Conservation (phyloP, 768 basidiomycete species). For the Mycena floridula region DNA sequence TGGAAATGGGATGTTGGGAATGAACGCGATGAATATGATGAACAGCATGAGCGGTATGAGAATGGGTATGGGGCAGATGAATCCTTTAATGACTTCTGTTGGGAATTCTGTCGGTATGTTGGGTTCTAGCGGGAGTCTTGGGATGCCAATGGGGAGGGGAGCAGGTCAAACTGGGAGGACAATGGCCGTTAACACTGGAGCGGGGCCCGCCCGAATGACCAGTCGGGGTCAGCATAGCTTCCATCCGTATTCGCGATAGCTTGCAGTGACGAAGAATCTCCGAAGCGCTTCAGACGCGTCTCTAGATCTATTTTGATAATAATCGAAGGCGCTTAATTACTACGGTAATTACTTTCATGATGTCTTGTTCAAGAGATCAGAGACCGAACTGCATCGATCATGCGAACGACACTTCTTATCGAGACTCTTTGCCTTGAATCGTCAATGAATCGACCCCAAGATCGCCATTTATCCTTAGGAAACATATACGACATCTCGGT, state of each 20-base stretch:
- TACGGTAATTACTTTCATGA: too few relatives aligned
- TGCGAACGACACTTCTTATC: too few relatives aligned
- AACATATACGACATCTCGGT: too few relatives aligned
- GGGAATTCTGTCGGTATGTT: conserved; percentile 14
- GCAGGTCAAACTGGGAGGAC: conserved; percentile 30
- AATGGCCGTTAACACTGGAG: conserved; percentile 34
- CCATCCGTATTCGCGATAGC: conserved; percentile 59
- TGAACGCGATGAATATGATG: conserved; percentile 43
- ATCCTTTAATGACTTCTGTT: conserved; percentile 28
- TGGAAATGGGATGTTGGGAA: conserved; percentile 32
- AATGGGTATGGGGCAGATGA: conserved; percentile 32
- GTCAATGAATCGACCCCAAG: too few relatives aligned
- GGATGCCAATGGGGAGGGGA: conserved; percentile 14
- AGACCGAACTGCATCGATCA: too few relatives aligned
- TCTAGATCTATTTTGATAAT: too few relatives aligned
- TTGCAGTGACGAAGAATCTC: too few relatives aligned
- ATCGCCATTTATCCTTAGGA: too few relatives aligned
- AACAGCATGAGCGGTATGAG: conserved; percentile 18
- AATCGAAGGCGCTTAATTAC: too few relatives aligned
- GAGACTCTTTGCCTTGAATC: too few relatives aligned
- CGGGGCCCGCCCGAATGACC: conserved; percentile 43
- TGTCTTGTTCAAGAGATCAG: too few relatives aligned
- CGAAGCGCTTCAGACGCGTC: too few relatives aligned
- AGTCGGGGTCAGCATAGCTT: conserved; percentile 53
- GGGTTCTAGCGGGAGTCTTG: conserved; percentile 6